Evolutionary conservation across 108 stramenopile species (phyloP).

Genomic region (Conticribra weissflogii): DNA sequence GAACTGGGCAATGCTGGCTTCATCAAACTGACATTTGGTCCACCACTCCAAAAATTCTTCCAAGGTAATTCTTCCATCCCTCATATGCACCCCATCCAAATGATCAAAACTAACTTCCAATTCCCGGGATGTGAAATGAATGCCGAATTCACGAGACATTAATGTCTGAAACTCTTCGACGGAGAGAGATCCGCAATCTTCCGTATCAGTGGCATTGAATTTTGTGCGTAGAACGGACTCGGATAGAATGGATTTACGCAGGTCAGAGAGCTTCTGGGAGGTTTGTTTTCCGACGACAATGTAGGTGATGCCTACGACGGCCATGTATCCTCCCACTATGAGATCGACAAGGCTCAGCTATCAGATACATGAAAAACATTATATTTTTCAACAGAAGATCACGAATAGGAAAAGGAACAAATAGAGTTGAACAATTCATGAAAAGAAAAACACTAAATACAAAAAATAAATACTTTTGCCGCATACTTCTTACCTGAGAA

Average conservation of each 20-base stretch:
- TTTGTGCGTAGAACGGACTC: slow-evolving; percentile 36
- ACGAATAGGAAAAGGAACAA: too few relatives aligned
- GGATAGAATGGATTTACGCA: slow-evolving; percentile 43
- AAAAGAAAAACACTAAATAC: background rate
- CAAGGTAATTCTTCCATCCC: slow-evolving; percentile 14
- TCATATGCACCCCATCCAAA: slow-evolving; percentile 9
- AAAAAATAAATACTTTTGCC: background rate
- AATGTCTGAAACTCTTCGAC: slow-evolving; percentile 45
- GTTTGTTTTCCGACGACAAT: slow-evolving; percentile 50
- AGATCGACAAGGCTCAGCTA: slow-evolving; percentile 4
- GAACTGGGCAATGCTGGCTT: slow-evolving; percentile 14
- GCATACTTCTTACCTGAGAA: slow-evolving; percentile 24
- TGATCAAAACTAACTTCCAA: slow-evolving; percentile 20
- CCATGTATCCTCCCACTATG: slow-evolving; percentile 51
- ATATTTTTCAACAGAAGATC: background rate
- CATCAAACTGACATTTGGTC: slow-evolving; percentile 22
- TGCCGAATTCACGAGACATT: slow-evolving; percentile 7
- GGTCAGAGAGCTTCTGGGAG: slow-evolving; percentile 42
- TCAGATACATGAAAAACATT: background rate
- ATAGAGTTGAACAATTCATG: too few relatives aligned
- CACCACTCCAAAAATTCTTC: slow-evolving; percentile 32
- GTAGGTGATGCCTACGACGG: slow-evolving; percentile 53
- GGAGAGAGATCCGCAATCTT: slow-evolving; percentile 38
- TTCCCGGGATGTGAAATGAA: slow-evolving; percentile 11
- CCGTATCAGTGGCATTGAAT: slow-evolving; percentile 45